Base-by-base conservation (phyloP, 129 eudicot genomes). In the Chrysanthemum makinoi region DNA sequence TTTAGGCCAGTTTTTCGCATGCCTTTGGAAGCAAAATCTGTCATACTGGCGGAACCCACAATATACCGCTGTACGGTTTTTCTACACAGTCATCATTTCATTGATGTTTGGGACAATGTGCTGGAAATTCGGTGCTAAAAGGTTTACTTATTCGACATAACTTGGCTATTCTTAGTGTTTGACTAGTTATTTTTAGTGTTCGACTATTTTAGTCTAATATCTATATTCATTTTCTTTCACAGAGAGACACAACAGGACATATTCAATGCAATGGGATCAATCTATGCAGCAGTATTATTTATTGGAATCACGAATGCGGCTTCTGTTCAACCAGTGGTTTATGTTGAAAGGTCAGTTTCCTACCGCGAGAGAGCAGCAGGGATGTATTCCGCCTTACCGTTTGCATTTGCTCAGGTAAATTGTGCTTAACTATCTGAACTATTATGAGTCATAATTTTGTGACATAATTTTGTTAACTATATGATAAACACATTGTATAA, bases 41-140 rank as follows among this genome's bases (percentile, higher is more conserved):
- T 91, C 97, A 2, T 91, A 91, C 62, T 91, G 97, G 97, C 82
- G 97, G 74, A 91, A 91, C 80, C 97, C 97, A n/a, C 97, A 91
- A 60, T 91, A 91, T 67, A 91, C 96, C 11, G 97, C 97, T n/a
- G 97, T 91, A 6, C 97, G 97, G 24, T 88, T 91, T 81, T 86
- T 88, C 84, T 91, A 91, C 83, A 91, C 97, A 0, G 87, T 88
- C 75, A 86, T 88, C 82, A 91, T 91, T 17, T 91, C 97, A 4
- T 64, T 91, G 76, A 91, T 91, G 97, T 88, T 91, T 44, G 97
- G 97, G 71, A 85, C 97, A 65, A 91, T 91, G 65, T 91, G 97
- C 87, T 91, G 97, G 97, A 91, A 77, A 74, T 91, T 88, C 35
- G 97, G 97, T 62, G 84, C 90, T 57, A 91, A 84, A 91, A 91